phyloP scores from a whole-genome alignment of 306 rosid genomes.

The Erythrophleum fordii region DNA sequence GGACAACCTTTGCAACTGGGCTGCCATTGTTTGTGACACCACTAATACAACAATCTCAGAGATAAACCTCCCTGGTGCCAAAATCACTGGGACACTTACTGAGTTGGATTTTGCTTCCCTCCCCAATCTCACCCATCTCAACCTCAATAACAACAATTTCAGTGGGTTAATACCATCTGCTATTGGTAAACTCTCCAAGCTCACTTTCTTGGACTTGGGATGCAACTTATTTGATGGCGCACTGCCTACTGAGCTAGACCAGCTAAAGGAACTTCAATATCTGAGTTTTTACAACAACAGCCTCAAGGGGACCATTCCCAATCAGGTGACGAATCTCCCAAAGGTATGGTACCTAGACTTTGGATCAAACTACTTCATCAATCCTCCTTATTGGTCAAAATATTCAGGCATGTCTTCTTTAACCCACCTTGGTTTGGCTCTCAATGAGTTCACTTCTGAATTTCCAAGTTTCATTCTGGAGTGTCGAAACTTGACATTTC shows the following conservation, averaged over 20 bases:
- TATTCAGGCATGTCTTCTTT: conserved; percentile 55
- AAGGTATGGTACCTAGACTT: conserved; percentile 62
- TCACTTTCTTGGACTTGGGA: conserved; percentile 59
- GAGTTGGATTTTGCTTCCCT: conserved; percentile 50
- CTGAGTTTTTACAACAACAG: conserved; percentile 48
- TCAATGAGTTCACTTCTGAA: conserved; percentile 26
- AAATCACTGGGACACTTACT: conserved; percentile 46
- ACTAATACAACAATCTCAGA: conserved; percentile 40
- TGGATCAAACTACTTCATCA: conserved; percentile 51
- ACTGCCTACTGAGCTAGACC: conserved; percentile 57
- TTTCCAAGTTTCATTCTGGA: conserved; percentile 59
- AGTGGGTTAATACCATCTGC: conserved; percentile 58
- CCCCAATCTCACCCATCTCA: conserved; percentile 51
- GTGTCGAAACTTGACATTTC: conserved; percentile 59
- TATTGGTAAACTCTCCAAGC: conserved; percentile 63
- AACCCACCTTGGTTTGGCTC: conserved; percentile 45
- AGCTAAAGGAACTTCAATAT: conserved; percentile 57
- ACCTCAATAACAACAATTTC: conserved; percentile 53
- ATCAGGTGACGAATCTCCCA: conserved; percentile 56
- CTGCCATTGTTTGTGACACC: conserved; percentile 52
- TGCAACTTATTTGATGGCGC: conserved; percentile 42
- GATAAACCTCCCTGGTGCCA: conserved; percentile 43
- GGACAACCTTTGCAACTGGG: conserved; percentile 64
- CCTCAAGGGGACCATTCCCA: conserved; percentile 56
- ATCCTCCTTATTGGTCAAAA: conserved; percentile 52